Conservation (phyloP, 768 basidiomycete genomes). For the Boletus rubroflammeus region DNA sequence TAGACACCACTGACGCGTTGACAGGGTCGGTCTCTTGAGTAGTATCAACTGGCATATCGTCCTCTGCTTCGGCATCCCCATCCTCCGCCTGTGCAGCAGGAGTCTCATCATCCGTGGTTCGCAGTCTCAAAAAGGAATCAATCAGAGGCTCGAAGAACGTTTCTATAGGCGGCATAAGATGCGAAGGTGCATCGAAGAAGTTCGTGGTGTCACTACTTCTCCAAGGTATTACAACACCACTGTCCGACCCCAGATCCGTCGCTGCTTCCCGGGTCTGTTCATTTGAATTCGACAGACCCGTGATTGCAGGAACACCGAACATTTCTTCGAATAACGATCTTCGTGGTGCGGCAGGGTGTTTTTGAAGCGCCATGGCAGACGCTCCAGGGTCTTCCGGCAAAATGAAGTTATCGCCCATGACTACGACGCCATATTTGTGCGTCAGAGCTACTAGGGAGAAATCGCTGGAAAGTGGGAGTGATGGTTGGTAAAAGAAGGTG, state of each 20-base stretch:
- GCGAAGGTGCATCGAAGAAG: constrained; percentile 66
- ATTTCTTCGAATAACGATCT: constrained; percentile 85
- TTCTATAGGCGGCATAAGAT: constrained; percentile 73
- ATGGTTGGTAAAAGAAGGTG: constrained; percentile 36
- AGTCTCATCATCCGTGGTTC: constrained; percentile 21
- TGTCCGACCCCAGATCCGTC: constrained; percentile 11
- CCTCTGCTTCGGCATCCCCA: constrained; percentile 34
- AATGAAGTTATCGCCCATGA: constrained; percentile 59
- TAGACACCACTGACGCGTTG: constrained; percentile 36
- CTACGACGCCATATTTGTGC: constrained; percentile 56
- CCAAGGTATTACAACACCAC: constrained; percentile 28
- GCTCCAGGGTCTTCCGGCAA: constrained; percentile 42
- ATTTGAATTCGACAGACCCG: constrained; percentile 24
- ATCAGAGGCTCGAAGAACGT: constrained; percentile 66
- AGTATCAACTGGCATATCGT: constrained; percentile 44
- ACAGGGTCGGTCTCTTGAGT: constrained; percentile 14
- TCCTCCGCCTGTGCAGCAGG: constrained; percentile 16
- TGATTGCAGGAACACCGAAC: constrained; percentile 77
- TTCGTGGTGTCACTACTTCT: constrained; percentile 41
- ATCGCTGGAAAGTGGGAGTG: constrained; percentile 30
- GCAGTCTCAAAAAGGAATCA: constrained; percentile 41
- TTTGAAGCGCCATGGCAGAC: constrained; percentile 37
- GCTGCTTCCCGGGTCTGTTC: constrained; percentile 16
- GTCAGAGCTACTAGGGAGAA: constrained; percentile 73
- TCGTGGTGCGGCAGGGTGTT: constrained; percentile 31